These are phyloP conservation scores for Penicillium sp. DNA, from an alignment of 2,329 filamentous ascomycete genomes.

Conservation along the genomic window DNA sequence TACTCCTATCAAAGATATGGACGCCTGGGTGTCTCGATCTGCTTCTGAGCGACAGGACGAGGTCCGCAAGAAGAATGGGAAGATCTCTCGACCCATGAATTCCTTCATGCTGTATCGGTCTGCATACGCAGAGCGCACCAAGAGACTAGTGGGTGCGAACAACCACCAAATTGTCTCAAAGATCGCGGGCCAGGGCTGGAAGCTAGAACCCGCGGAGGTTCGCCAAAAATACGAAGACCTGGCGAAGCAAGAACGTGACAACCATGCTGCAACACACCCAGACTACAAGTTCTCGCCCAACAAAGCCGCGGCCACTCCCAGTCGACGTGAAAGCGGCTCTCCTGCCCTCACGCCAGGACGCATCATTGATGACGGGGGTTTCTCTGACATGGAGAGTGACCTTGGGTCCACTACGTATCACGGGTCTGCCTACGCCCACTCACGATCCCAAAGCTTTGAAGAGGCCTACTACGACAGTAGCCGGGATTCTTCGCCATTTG, in stretches of 20 bases:
- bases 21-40: conserved; percentile 65
- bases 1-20: conserved; percentile 66
- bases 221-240: conserved; percentile 67
- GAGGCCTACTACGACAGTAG: conserved; percentile 24
- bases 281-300: conserved; percentile 89
- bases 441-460: conserved; percentile 22
- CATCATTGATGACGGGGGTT: conserved; percentile 5
- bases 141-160: conserved; percentile 69
- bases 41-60: conserved; percentile 59
- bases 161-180: conserved; percentile 90
- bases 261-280: conserved; percentile 77
- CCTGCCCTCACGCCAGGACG: background rate
- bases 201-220: conserved; percentile 63
- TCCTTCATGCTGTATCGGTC: conserved; percentile 97
- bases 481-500: conserved; percentile 30
- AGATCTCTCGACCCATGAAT: conserved; percentile 89
- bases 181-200: conserved; percentile 81
- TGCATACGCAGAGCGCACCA: conserved; percentile 78
- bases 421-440: conserved; percentile 13
- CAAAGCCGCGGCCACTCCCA: conserved; percentile 50
- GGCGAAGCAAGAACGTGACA: conserved; percentile 70
- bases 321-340: conserved; percentile 4
- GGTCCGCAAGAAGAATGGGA: conserved; percentile 58
- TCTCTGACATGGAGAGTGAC: conserved; percentile 32
- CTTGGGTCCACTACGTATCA: conserved; percentile 11